phyloP scores from a whole-genome alignment of 169 alveolate genomes.

The Eimeria sp. region DNA sequence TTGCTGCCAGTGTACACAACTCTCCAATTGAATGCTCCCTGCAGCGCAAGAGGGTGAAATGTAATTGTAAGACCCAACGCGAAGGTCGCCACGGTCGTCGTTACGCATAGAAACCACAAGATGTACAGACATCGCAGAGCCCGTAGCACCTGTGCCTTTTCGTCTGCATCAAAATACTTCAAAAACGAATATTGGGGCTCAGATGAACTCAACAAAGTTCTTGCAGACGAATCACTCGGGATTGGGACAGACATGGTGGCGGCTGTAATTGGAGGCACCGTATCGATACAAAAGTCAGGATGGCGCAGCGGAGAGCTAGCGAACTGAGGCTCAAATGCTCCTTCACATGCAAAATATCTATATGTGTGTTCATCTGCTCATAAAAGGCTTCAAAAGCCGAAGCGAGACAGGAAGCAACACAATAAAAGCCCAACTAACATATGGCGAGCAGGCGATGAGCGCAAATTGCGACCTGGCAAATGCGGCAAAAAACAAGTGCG shows the following conservation, averaged over 20 bases:
- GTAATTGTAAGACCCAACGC: constrained; percentile 14
- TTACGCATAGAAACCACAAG: constrained; percentile 17
- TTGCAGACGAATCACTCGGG: neutral
- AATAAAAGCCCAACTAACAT: neutral
- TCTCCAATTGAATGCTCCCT: constrained; percentile 25
- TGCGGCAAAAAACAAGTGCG: neutral
- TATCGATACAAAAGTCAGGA: neutral
- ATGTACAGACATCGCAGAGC: constrained; percentile 58
- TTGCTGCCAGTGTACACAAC: neutral
- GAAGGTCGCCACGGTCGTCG: neutral
- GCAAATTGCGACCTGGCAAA: neutral
- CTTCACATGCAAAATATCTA: neutral
- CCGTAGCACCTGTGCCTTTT: constrained; percentile 10
- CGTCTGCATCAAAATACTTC: constrained; percentile 27
- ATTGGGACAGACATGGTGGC: neutral
- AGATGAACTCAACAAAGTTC: neutral
- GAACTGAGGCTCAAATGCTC: neutral
- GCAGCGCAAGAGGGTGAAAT: constrained; percentile 23
- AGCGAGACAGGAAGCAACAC: neutral
- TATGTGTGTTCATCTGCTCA: no score
- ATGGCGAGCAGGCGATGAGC: neutral
- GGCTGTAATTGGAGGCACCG: neutral
- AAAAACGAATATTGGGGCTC: constrained; percentile 36
- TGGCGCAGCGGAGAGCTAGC: neutral
- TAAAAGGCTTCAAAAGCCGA: neutral